Conservation (phyloP, 805 yeast genomes). For the Yamadazyma akitaensis region DNA sequence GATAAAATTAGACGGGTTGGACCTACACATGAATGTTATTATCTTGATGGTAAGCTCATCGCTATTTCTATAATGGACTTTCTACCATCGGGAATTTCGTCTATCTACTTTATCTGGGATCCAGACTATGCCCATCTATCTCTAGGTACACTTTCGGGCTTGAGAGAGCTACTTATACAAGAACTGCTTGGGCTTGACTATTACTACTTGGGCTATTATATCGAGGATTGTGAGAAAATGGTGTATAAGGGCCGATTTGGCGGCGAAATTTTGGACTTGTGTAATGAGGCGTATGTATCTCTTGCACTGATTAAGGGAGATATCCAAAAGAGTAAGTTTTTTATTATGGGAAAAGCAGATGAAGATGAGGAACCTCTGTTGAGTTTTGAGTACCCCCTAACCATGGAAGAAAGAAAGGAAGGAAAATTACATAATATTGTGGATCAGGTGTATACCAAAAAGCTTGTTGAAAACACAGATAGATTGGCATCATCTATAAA, state of each 20-base stretch:
- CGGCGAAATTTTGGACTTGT: slow-evolving; percentile 63
- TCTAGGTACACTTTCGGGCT: slow-evolving; percentile 73
- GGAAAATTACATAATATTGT: slow-evolving; percentile 17
- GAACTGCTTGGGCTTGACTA: slow-evolving; percentile 44
- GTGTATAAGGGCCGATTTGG: slow-evolving; percentile 75
- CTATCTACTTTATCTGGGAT: slow-evolving; percentile 87
- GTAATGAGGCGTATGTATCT: slow-evolving; percentile 43
- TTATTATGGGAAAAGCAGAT: slow-evolving; percentile 20
- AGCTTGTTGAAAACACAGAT: slow-evolving; percentile 19
- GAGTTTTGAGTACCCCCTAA: slow-evolving; percentile 13
- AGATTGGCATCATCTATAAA: slow-evolving; percentile 13
- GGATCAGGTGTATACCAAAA: slow-evolving; percentile 16
- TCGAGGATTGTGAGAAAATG: slow-evolving; percentile 81
- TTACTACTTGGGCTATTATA: slow-evolving; percentile 79
- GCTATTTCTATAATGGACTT: slow-evolving; percentile 79
- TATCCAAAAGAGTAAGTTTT: slow-evolving; percentile 29
- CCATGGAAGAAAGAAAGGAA: slow-evolving; percentile 10
- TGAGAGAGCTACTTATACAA: slow-evolving; percentile 63
- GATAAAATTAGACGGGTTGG: slow-evolving; percentile 54
- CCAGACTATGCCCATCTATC: slow-evolving; percentile 69
- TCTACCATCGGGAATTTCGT: slow-evolving; percentile 71
- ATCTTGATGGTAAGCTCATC: slow-evolving; percentile 55
- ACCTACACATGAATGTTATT: slow-evolving; percentile 78
- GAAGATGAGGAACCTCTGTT: slow-evolving; percentile 5
- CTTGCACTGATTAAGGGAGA: slow-evolving; percentile 26